A percentile compares a stretch with the other conserved stretches of the same genome.
These are phyloP conservation scores for Pouteria glomerata DNA, from an alignment of 148 eudicot species.

Conservation along the genomic window DNA sequence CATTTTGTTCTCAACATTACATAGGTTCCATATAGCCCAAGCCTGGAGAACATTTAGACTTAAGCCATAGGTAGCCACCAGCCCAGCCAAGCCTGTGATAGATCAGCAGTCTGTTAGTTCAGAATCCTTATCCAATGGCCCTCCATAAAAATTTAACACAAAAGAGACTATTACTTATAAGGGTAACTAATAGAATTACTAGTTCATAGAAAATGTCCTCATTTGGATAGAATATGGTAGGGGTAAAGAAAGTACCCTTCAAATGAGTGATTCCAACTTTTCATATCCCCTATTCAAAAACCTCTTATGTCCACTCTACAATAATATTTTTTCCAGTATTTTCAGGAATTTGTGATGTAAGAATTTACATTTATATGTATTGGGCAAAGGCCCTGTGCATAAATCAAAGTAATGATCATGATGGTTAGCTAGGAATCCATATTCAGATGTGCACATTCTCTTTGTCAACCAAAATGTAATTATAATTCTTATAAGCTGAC, in stretches of 20 bases:
- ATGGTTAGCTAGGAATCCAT: not conserved
- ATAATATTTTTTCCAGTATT: not conserved
- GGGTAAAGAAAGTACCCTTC: not conserved
- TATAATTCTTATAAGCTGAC: not conserved
- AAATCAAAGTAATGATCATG: not conserved
- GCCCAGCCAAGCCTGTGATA: constrained; percentile 70
- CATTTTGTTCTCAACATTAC: constrained; percentile 95
- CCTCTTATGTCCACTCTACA: not conserved
- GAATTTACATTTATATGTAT: not conserved
- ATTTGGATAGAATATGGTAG: not conserved
- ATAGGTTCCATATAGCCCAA: constrained; percentile 96
- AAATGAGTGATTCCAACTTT: not conserved
- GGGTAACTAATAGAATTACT: not conserved
- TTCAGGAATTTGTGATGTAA: not conserved
- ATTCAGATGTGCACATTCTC: not conserved
- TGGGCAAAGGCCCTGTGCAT: not conserved
- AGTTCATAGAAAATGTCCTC: no score
- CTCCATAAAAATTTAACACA: not conserved
- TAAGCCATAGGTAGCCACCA: constrained; percentile 85
- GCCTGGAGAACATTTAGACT: constrained; percentile 80
- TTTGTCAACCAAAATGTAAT: not conserved
- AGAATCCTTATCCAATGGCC: not conserved
- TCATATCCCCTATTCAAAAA: not conserved
- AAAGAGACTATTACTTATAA: not conserved
- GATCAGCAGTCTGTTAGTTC: not conserved